Conservation (phyloP, 1,284 basidiomycete species). For the Malassezia japonica region DNA sequence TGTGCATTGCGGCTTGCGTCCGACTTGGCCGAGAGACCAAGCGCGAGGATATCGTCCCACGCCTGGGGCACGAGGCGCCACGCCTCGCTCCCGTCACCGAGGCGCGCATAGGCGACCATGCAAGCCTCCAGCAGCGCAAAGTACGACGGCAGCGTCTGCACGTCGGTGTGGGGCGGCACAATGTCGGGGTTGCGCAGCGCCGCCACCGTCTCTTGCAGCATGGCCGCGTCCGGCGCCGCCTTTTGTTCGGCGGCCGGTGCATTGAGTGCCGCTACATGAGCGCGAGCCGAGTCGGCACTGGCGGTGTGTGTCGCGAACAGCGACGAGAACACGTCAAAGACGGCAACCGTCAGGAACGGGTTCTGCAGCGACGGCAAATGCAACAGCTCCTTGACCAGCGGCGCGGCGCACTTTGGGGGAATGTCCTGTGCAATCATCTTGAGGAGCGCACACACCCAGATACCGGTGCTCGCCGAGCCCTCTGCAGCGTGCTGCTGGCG, state of each 20-base stretch:
- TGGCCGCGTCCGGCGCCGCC: constrained; percentile 1
- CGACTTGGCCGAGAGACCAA: constrained; percentile 34
- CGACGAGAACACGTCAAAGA: constrained; percentile 44
- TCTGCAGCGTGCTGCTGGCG: constrained; percentile 28
- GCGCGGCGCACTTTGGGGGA: constrained; percentile 22
- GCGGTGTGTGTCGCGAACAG: constrained; percentile 25
- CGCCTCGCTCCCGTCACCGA: constrained; percentile 21
- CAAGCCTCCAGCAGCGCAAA: constrained; percentile 37
- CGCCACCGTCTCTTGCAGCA: constrained; percentile 22
- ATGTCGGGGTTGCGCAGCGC: constrained; percentile 30
- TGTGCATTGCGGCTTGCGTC: constrained; percentile 34
- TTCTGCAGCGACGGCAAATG: constrained; percentile 39
- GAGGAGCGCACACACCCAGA: constrained; percentile 41
- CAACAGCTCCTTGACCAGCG: constrained; percentile 25
- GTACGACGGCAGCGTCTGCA: constrained; percentile 42
- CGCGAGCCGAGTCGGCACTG: background rate
- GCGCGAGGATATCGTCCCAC: constrained; percentile 28
- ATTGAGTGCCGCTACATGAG: background rate
- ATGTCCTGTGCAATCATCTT: constrained; percentile 30
- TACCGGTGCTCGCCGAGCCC: constrained; percentile 36
- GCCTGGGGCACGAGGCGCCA: constrained; percentile 29
- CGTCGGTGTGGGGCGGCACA: constrained; percentile 30
- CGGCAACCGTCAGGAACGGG: constrained; percentile 41
- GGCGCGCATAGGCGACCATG: constrained; percentile 40
- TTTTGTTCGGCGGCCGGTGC: background rate